Base-by-base conservation (phyloP, 202 grass and related monocot genomes). In the Dendrocalamus latiflorus region DNA sequence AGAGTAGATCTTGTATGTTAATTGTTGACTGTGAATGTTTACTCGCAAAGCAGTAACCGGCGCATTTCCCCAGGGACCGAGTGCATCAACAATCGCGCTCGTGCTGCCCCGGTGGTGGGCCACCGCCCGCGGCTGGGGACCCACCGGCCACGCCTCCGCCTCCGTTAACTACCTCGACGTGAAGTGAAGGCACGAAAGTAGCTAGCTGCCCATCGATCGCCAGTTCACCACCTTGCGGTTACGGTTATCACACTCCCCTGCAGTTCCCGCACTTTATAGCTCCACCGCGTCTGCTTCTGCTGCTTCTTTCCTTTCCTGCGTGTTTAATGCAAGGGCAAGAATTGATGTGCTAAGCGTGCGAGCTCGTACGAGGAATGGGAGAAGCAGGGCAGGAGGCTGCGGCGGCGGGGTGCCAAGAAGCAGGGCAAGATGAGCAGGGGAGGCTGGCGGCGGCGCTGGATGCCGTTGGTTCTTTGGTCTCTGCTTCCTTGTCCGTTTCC, bases 401-500 rank as follows among this genome's bases (percentile, higher is more conserved):
- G n/a, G 39, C 37, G 56, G 55, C n/a, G 64, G 65, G 8, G 22
- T 37, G 51, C 30, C 64, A 41, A 50, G 76, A 74, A 74, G 65
- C 47, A 26, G 73, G 79, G 71, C 45, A 75, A 33, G 76, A 74
- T 11, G 89, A 89, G 77, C 84, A 84, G 24, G 36, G 59, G 25
- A 65, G 17, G 15, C 54, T 83, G 22, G 65, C 59, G 44, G 63
- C 74, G 50, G 81, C 87, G 49, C 57, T 76, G 63, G 80, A 89
- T 17, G 69, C 80, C 68, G 47, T 96, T 42, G 72, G 6, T 2
- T 80, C 55, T 0, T 5, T 94, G 41, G 79, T 91, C 62, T 92
- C 81, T 0, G 84, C 79, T 6, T 89, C 93, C 6, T 77, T 91
- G 69, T 87, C 89, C 30, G 83, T 84, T 6, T 74, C 86, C 62